phyloP scores from a whole-genome alignment of 225 moss, liverwort and hornwort genomes.

The Thuidium tamariscinum region DNA sequence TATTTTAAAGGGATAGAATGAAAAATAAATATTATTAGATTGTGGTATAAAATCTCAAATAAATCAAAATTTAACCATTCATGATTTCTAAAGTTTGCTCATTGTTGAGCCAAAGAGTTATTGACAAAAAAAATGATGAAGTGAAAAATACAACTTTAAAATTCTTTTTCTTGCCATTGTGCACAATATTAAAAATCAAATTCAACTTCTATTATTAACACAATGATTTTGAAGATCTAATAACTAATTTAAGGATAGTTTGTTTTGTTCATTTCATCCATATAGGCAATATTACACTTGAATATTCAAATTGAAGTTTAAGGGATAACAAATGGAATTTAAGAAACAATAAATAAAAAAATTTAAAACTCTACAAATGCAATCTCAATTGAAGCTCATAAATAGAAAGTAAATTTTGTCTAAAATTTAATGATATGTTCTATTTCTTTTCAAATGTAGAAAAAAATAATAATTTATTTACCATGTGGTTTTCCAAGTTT shows the following conservation, averaged over 20 bases:
- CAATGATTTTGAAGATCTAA: background rate
- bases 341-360: rapidly evolving
- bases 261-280: background rate
- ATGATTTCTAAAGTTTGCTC: no score
- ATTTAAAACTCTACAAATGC: background rate
- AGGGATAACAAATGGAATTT: rapidly evolving
- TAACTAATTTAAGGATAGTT: rapidly evolving
- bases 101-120: background rate
- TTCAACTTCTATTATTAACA: background rate
- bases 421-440: rapidly evolving
- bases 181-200: background rate
- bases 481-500: background rate
- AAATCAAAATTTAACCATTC: background rate
- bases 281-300: background rate
- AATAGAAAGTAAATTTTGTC: no score
- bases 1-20: no score
- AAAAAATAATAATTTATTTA: no score
- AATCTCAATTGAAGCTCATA: background rate
- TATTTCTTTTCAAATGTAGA: background rate
- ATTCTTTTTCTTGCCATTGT: background rate
- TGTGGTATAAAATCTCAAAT: no score
- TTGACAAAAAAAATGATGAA: background rate
- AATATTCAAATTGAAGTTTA: background rate
- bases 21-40: background rate
- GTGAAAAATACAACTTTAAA: rapidly evolving